phyloP scores from a whole-genome alignment of 768 basidiomycete species.

The Xerocomellus chrysenteron region DNA sequence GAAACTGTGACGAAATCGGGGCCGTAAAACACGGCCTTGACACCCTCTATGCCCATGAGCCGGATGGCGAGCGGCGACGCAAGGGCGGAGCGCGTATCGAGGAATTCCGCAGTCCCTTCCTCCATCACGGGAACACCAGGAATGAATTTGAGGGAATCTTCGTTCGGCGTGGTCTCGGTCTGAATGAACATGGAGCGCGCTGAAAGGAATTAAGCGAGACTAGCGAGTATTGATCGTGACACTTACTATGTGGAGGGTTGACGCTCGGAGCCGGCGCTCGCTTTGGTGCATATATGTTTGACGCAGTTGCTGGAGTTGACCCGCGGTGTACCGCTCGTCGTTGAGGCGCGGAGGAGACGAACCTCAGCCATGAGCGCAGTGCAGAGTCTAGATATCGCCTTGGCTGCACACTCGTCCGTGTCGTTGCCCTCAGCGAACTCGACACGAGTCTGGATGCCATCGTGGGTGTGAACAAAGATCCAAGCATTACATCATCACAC shows the following conservation, averaged over 20 bases:
- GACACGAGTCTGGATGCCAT: constrained; percentile 22
- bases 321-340: constrained; percentile 30
- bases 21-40: constrained; percentile 88
- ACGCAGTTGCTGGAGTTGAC: constrained; percentile 35
- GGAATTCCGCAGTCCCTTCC: constrained; percentile 89
- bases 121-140: constrained; percentile 89
- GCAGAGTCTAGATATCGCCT: constrained; percentile 9
- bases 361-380: constrained; percentile 22
- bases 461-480: constrained; percentile 6
- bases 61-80: constrained; percentile 93
- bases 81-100: constrained; percentile 83
- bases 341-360: constrained; percentile 22
- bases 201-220: constrained; percentile 24
- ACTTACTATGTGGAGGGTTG: constrained; percentile 38
- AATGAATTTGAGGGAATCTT: constrained; percentile 97
- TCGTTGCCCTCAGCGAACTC: constrained; percentile 14
- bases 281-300: constrained; percentile 22
- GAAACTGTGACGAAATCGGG: constrained; percentile 98
- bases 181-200: constrained; percentile 97
- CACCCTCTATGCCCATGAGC: constrained; percentile 92
- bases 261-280: background rate
- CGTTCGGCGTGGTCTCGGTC: constrained; percentile 96
- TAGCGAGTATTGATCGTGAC: background rate
- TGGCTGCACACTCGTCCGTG: background rate
- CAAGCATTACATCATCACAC: constrained; percentile 20